Evolutionary conservation across 2,329 filamentous ascomycete species (phyloP), one percentile per base, ranked within the genome.

Genomic region (Neofusicoccum kwambonambiense): DNA sequence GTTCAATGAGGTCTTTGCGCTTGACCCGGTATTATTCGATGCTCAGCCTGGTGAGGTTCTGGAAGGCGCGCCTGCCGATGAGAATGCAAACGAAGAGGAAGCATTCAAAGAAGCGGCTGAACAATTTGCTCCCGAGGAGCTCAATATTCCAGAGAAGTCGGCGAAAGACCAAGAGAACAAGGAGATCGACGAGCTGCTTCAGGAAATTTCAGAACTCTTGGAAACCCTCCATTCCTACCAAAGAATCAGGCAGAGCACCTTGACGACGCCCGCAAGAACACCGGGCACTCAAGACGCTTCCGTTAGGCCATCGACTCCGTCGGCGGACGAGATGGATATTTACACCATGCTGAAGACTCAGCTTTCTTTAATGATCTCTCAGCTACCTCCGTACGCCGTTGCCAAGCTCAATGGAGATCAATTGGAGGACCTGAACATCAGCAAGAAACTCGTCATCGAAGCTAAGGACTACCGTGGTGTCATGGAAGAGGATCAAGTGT

Each of bases 401-500:
- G 89, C 93, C 5, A 94, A 95, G 72, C 81, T 97, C 67, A 89
- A 96, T 71, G 92, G 92, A 9, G 90, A 96, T 73, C 90, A 93
- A 75, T 79, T 96, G n/a, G 89, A 89, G 35, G 90, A 93, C 65
- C 81, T 97, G 54, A 89, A 91, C 67, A 90, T 96, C 73, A 94
- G 89, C 78, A 91, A 88, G 51, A 92, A 88, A 73, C 85, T 97
- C 19, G 80, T 92, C 66, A 82, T 96, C 52, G 87, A 90, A 66
- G 87, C 85, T 6, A 87, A 89, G 60, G 87, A 92, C 71, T 91
- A 91, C 75, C 86, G 85, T 68, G 93, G 93, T 4, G 87, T 90
- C 3, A 89, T 96, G 86, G 92, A 96, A 70, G 91, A 94, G 70
- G 92, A 96, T 69, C 90, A 92, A 68, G 73, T 79, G 1, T 77